Percentiles rank a stretch among this genome's conserved stretches.
phyloP scores from a whole-genome alignment of 2,329 filamentous ascomycete species.

The Zymoseptoria passerinii region DNA sequence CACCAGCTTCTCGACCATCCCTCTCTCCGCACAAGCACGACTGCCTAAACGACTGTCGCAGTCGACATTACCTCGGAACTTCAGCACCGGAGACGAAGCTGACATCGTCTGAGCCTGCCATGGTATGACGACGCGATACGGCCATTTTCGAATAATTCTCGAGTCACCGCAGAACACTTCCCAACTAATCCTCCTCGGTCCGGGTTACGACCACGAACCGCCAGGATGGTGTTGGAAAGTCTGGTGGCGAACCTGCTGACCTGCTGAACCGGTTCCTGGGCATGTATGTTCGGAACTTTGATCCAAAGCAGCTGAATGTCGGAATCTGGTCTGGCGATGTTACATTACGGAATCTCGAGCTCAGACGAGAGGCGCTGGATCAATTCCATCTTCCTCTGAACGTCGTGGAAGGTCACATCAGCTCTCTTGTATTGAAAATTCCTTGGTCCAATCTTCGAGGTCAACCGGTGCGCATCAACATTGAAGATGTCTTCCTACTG shows the following conservation, averaged over 20 bases:
- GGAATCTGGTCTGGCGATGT: constrained; percentile 99
- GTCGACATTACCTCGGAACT: neutral
- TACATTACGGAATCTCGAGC: constrained; percentile 83
- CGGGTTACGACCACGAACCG: constrained; percentile 58
- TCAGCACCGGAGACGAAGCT: neutral
- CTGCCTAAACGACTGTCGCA: neutral
- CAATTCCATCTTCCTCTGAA: constrained; percentile 95
- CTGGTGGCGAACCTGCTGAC: constrained; percentile 90
- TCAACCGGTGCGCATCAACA: constrained; percentile 86
- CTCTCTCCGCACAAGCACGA: neutral
- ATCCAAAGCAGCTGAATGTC: constrained; percentile 93
- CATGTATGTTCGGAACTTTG: constrained; percentile 99
- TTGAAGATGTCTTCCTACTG: constrained; percentile 93
- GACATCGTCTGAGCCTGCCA: neutral
- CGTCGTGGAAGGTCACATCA: constrained; percentile 89
- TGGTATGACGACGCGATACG: neutral
- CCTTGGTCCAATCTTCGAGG: constrained; percentile 96
- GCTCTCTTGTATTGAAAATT: constrained; percentile 82
- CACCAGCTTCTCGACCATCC: neutral
- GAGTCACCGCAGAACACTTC: neutral
- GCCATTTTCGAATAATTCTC: neutral
- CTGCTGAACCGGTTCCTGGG: constrained; percentile 98
- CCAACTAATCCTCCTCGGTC: constrained; percentile 47
- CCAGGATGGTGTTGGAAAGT: constrained; percentile 80
- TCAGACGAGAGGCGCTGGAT: constrained; percentile 89